Base-by-base conservation (phyloP, 106 monocot species). In the Dioscorea dumetorum region DNA sequence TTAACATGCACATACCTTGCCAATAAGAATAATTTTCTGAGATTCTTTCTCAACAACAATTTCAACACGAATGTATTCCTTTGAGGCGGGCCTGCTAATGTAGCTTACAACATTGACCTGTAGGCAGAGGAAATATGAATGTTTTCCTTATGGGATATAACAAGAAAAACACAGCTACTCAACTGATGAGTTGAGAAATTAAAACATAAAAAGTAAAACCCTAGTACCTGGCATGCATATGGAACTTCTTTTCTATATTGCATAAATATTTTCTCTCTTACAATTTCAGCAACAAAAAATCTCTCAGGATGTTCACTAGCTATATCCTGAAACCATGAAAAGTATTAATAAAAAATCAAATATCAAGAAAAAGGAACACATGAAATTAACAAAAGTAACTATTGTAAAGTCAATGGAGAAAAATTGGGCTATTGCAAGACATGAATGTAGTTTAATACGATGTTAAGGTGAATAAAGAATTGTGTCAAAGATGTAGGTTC, bases 251-350 rank as follows among this genome's bases (percentile, higher is more conserved):
- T 81, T 66, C 89, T 72, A 49, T 99, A 93, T 59, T 92, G 97
- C 77, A 93, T 75, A 69, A 99, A 92, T 15, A 99, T 90, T 58
- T 99, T 99, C 72, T 99, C 97, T 62, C 97, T 86, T n/a, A 99
- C 87, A 79, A 99, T 92, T 81, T 99, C 97, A 23, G 73, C 82
- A 33, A 99, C 80, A 79, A 99, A 99, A 70, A 99, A 99, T 76
- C 97, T 92, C 81, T 99, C 97, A 64, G 97, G 92, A 58, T 99
- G 97, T 61, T 99, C 97, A 59, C 97, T 99, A 51, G 84, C 71
- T 64, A 99, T 99, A 58, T 88, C 95, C 95, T 97, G 72, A 60
- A 77, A 77, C 5, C 54, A 18, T 18, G 67, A 61, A 70, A n/a
- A 32, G 28, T 10, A 41, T 41, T 41, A 41, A 41, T 6, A 8